Evolutionary conservation across 192 early-diverging fungal species (phyloP).

Genomic region (Backusella morwellensis): DNA sequence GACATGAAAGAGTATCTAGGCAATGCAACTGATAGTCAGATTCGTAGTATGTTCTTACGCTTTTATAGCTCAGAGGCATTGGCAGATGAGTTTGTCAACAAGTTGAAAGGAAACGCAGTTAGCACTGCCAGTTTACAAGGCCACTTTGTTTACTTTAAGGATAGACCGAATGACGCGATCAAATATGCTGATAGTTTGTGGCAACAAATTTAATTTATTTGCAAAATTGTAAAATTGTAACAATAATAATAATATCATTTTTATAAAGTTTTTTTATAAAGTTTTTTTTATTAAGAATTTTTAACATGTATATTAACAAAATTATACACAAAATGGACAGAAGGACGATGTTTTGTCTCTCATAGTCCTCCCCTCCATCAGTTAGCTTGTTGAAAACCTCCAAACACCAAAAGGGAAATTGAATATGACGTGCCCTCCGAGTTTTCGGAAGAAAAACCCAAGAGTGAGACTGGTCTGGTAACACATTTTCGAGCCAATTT

Average conservation of each 20-base stretch:
- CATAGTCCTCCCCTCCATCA: not conserved
- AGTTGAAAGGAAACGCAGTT: slow-evolving; percentile 48
- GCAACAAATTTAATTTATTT: slow-evolving; percentile 8
- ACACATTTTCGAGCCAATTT: not conserved
- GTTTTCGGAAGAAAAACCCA: not conserved
- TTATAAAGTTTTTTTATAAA: not conserved
- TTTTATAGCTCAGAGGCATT: slow-evolving; percentile 67
- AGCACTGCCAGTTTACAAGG: slow-evolving; percentile 93
- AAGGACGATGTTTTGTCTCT: not conserved
- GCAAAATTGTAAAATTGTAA: not conserved
- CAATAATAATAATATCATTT: not conserved
- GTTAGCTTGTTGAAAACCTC: not conserved
- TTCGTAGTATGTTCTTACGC: slow-evolving; percentile 71
- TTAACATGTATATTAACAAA: not conserved
- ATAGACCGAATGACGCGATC: slow-evolving; percentile 71
- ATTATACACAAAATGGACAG: not conserved
- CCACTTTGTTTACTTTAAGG: slow-evolving; percentile 90
- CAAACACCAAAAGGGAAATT: not conserved
- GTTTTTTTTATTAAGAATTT: not conserved
- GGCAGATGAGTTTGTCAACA: slow-evolving; percentile 71
- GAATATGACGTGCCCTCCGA: not conserved
- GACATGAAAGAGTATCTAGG: slow-evolving; percentile 75
- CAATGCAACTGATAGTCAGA: slow-evolving; percentile 68
- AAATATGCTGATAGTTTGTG: slow-evolving; percentile 31
- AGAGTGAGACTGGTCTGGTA: not conserved